A percentile compares a stretch with the other conserved stretches of the same genome.
Conservation (phyloP, 306 rosid genomes). For the Glycine latifolia region DNA sequence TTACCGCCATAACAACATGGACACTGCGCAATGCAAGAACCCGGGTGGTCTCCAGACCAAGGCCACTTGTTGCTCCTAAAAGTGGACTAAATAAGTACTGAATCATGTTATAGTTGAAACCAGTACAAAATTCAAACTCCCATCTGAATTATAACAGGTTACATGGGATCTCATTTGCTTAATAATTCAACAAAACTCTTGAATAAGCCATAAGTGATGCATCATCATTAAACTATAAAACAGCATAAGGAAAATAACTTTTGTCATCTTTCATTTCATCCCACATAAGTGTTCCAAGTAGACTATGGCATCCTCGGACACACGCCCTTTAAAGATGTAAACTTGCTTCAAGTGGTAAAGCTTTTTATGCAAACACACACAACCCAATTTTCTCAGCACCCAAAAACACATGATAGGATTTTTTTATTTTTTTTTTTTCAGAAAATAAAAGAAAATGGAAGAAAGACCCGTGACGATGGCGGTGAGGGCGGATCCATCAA, state of each 20-base stretch:
- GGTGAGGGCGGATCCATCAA: conserved; percentile 66
- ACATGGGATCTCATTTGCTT: not conserved
- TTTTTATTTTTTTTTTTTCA: no score
- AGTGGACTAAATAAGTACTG: conserved; percentile 26
- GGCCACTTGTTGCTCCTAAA: conserved; percentile 89
- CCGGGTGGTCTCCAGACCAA: conserved; percentile 77
- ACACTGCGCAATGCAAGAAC: conserved; percentile 79
- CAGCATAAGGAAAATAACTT: not conserved
- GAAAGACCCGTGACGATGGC: conserved; percentile 75
- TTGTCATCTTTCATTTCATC: not conserved
- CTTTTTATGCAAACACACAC: not conserved
- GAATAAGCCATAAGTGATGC: conserved; percentile 19
- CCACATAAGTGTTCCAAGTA: not conserved
- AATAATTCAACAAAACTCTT: not conserved
- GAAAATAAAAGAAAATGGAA: not conserved
- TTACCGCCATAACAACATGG: conserved; percentile 85
- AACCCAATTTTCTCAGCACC: conserved; percentile 7
- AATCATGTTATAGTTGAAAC: not conserved
- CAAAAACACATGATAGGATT: not conserved
- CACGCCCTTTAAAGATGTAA: not conserved
- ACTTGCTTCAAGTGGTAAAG: not conserved
- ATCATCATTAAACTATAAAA: conserved; percentile 5
- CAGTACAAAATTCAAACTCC: not conserved
- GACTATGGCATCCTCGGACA: not conserved
- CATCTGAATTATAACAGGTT: not conserved